Percentiles rank a stretch among this genome's conserved stretches.
phyloP scores from a whole-genome alignment of 805 yeast species.

The Candida berthetii region DNA sequence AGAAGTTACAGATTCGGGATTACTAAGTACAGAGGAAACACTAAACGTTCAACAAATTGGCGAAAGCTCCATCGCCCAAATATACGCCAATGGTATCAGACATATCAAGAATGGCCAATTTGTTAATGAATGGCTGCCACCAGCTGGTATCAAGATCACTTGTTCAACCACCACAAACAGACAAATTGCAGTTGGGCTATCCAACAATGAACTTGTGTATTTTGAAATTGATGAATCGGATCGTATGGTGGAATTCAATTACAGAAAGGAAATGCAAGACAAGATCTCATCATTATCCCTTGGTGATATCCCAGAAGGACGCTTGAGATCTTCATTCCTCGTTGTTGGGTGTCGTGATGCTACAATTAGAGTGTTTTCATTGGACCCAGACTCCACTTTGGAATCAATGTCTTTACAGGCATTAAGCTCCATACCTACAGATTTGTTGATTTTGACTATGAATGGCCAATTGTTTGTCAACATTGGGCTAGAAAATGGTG shows the following conservation, averaged over 20 bases:
- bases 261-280: constrained; percentile 46
- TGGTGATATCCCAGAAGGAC: constrained; percentile 43
- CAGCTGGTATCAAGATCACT: constrained; percentile 62
- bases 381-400: constrained; percentile 52
- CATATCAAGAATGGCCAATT: constrained; percentile 35
- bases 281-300: constrained; percentile 39
- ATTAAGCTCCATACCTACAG: constrained; percentile 43
- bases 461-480: constrained; percentile 39
- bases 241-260: constrained; percentile 65
- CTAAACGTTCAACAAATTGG: constrained; percentile 69
- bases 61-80: constrained; percentile 54
- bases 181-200: constrained; percentile 67
- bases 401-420: constrained; percentile 61
- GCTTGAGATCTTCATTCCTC: constrained; percentile 47
- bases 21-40: constrained; percentile 53
- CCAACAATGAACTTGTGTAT: constrained; percentile 71
- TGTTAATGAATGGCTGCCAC: constrained; percentile 67
- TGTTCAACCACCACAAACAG: constrained; percentile 55
- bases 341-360: constrained; percentile 69
- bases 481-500: constrained; percentile 81
- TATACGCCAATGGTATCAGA: constrained; percentile 64
- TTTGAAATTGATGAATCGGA: constrained; percentile 72
- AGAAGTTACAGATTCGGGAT: constrained; percentile 62
- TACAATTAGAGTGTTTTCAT: constrained; percentile 61
- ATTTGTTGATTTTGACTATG: constrained; percentile 23